Conservation (phyloP, 352 stramenopile genomes). For the Plasmopara viticola region DNA sequence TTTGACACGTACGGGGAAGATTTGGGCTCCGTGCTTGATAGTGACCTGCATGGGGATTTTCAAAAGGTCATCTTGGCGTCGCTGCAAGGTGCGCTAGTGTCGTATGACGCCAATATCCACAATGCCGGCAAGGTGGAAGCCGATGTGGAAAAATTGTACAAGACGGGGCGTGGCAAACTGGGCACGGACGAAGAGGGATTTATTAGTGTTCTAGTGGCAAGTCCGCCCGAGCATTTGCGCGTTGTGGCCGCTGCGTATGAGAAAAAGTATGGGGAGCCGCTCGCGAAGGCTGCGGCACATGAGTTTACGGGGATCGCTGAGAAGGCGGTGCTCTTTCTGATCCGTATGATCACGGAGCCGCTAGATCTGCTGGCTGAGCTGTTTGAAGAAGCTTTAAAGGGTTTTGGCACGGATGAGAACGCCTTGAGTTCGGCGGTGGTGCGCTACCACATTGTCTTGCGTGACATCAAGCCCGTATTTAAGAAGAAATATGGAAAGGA, state of each 20-base stretch:
- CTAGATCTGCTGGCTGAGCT: constrained; percentile 54
- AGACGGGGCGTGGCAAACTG: constrained; percentile 56
- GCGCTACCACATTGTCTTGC: constrained; percentile 76
- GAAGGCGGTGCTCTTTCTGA: constrained; percentile 55
- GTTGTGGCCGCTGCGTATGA: constrained; percentile 50
- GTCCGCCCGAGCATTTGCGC: constrained; percentile 57
- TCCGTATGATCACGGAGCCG: constrained; percentile 59
- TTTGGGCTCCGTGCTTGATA: constrained; percentile 47
- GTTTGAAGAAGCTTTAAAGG: constrained; percentile 68
- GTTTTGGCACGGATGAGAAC: constrained; percentile 66
- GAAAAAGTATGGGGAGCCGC: constrained; percentile 64
- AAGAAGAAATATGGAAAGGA: constrained; percentile 79
- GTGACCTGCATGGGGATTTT: constrained; percentile 68
- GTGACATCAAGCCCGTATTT: constrained; percentile 77
- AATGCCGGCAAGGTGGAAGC: constrained; percentile 50
- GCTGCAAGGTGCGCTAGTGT: constrained; percentile 43
- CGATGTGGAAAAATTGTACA: constrained; percentile 64
- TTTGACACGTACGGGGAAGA: constrained; percentile 61
- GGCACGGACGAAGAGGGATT: constrained; percentile 69
- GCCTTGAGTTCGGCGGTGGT: constrained; percentile 56
- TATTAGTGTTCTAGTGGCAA: constrained; percentile 43
- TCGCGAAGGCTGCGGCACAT: constrained; percentile 55
- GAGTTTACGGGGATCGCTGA: constrained; percentile 59
- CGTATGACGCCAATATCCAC: constrained; percentile 62
- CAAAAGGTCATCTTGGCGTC: constrained; percentile 66